Evolutionary conservation across 2,329 filamentous ascomycete species (phyloP), one percentile per base, ranked within the genome.

Genomic region (Curvularia verruculosa): DNA sequence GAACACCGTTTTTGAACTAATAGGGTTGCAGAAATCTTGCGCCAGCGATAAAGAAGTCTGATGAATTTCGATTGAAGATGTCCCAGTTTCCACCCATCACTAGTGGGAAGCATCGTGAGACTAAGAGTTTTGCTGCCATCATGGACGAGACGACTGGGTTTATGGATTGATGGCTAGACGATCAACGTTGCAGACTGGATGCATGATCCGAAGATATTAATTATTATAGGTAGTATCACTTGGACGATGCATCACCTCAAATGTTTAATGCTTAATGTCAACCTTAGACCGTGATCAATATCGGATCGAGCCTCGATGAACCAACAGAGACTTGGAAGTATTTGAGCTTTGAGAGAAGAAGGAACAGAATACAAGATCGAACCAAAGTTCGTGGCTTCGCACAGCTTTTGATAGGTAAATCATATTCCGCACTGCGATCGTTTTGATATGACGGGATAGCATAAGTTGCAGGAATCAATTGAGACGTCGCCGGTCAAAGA

Each of bases 11-110:
- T 6, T 2, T 31, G 15, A 15, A 18, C 56, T 64, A 28, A 67
- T 3, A 2, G 7, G 1, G 0, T 3, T 6, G 0, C 52, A 85
- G 83, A 37, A 70, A 82, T 46, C 73, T 88, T 15, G 59, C 74
- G 5, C 62, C 73, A 28, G 81, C 82, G 2, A 75, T 88, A 6
- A 59, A 66, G 15, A 77, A 80, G 52, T 80, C 81, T 3, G 84
- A 86, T 66, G 67, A 67, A 0, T 75, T 75, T 36, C 63, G 67
- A 3, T 21, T 47, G 1, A 70, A 67, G 37, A 74, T 74, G 71
- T 54, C 71, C 0, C 68, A 72, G 45, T 75, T 74, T 31, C 73
- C 73, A 19, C 73, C 73, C 9, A 51, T 71, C 7, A 75, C 73
- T 2, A 74, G 72, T 49, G 72, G 73, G 1, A 69, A 72, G 47